Conservation (phyloP, 352 stramenopile genomes). For the Pythium coloratum region DNA sequence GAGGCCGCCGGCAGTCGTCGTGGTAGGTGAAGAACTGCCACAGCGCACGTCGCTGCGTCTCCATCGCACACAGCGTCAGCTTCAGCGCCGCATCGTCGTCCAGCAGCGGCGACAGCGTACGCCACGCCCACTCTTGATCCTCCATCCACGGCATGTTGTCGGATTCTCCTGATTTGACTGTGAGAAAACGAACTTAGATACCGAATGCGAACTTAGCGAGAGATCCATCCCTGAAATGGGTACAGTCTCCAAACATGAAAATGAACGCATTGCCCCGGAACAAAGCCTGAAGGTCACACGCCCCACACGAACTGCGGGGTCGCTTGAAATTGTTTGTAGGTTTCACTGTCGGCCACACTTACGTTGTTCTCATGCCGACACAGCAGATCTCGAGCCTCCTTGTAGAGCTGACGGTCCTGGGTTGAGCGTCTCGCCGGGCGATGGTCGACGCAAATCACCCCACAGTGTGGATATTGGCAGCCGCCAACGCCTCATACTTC, state of each 20-base stretch:
- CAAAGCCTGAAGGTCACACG: too few relatives aligned
- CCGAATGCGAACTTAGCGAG: neutral
- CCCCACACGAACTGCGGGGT: too few relatives aligned
- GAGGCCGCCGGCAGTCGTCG: conserved; percentile 6
- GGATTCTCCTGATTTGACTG: neutral
- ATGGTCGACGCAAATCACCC: too few relatives aligned
- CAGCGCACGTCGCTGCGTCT: conserved; percentile 12
- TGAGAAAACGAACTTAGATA: neutral
- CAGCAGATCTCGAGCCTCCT: too few relatives aligned
- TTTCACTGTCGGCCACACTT: too few relatives aligned
- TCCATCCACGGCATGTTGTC: conserved; percentile 13
- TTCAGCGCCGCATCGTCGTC: conserved; percentile 6
- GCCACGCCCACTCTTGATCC: conserved; percentile 16
- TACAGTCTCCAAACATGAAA: neutral
- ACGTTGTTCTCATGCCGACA: too few relatives aligned
- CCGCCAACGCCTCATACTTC: too few relatives aligned
- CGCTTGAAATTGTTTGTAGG: too few relatives aligned
- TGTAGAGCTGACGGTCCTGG: too few relatives aligned
- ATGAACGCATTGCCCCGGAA: too few relatives aligned
- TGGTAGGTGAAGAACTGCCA: conserved; percentile 14
- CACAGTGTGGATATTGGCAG: too few relatives aligned
- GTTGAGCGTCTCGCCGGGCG: too few relatives aligned
- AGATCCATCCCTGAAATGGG: neutral
- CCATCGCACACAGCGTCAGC: conserved; percentile 12
- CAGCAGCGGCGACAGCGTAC: conserved; percentile 17